phyloP scores from a whole-genome alignment of 768 basidiomycete genomes.

The Tulasnella sp. region DNA sequence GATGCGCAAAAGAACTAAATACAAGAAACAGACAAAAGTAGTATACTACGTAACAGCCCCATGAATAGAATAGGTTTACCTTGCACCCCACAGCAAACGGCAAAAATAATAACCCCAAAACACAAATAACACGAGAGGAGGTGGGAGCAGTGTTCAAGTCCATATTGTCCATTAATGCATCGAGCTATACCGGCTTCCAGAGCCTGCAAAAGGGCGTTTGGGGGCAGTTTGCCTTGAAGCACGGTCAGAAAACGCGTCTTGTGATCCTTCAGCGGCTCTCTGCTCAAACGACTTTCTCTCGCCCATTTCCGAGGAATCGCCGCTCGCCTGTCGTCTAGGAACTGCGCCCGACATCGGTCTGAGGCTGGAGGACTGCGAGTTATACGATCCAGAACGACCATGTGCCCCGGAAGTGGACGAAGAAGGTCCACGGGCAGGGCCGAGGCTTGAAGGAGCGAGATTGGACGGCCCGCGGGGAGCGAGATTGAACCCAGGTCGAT shows the following conservation, averaged over 20 bases:
- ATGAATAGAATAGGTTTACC: neutral
- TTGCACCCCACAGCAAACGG: neutral
- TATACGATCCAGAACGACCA: neutral
- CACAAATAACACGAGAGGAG: no score
- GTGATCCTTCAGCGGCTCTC: neutral
- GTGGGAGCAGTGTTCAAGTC: no score
- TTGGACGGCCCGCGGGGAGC: neutral
- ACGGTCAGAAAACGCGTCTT: slow-evolving; percentile 4
- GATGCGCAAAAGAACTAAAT: neutral
- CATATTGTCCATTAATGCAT: neutral
- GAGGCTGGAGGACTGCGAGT: neutral
- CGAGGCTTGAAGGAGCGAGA: neutral
- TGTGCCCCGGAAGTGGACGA: neutral
- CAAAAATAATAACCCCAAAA: neutral
- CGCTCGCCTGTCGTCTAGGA: neutral
- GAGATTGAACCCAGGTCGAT: neutral
- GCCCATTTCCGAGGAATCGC: neutral
- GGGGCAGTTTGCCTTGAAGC: neutral
- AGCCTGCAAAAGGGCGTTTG: neutral
- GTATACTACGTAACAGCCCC: neutral
- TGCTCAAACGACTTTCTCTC: slow-evolving; percentile 4
- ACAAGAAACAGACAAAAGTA: neutral
- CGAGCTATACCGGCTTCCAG: neutral
- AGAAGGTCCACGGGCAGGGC: neutral
- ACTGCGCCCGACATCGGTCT: neutral